phyloP scores from a whole-genome alignment of 768 basidiomycete species.

The Crassisporium funariophilum region DNA sequence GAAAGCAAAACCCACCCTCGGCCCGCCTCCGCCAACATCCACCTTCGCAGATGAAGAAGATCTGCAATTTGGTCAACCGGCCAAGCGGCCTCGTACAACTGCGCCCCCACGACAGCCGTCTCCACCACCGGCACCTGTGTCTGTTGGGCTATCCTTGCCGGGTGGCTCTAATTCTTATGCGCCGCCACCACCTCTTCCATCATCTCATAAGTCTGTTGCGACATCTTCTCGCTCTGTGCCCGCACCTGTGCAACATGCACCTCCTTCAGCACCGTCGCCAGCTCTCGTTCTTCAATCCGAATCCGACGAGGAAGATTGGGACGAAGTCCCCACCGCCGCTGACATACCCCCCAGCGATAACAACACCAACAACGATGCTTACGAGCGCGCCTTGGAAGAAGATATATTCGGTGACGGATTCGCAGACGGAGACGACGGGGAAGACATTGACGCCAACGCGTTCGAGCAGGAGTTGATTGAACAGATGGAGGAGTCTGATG shows the following conservation, averaged over 20 bases:
- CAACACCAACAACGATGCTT: too few relatives aligned
- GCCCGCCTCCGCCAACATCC: conserved; percentile 31
- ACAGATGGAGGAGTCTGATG: conserved; percentile 32
- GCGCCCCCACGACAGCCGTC: conserved; percentile 17
- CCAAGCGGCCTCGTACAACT: conserved; percentile 9
- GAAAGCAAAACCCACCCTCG: conserved; percentile 22
- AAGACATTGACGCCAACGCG: conserved; percentile 42
- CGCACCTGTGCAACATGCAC: conserved; percentile 20
- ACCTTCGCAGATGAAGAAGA: conserved; percentile 14
- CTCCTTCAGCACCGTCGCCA: neutral
- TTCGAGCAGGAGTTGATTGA: conserved; percentile 41
- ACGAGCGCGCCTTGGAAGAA: neutral
- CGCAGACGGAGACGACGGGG: conserved; percentile 29
- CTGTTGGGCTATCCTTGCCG: neutral
- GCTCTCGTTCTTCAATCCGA: conserved; percentile 5
- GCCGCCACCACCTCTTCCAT: neutral
- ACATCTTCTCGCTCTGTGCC: neutral
- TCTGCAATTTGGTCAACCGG: conserved; percentile 3
- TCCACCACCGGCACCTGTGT: conserved; percentile 11
- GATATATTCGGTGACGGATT: conserved; percentile 23
- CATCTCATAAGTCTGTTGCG: neutral
- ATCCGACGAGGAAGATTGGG: conserved; percentile 7
- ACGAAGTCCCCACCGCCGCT: too few relatives aligned
- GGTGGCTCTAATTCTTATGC: neutral
- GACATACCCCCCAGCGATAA: too few relatives aligned